Percentiles rank a stretch among this genome's conserved stretches.
phyloP scores from a whole-genome alignment of 2,329 filamentous ascomycete genomes.

The Plenodomus tracheiphilus region DNA sequence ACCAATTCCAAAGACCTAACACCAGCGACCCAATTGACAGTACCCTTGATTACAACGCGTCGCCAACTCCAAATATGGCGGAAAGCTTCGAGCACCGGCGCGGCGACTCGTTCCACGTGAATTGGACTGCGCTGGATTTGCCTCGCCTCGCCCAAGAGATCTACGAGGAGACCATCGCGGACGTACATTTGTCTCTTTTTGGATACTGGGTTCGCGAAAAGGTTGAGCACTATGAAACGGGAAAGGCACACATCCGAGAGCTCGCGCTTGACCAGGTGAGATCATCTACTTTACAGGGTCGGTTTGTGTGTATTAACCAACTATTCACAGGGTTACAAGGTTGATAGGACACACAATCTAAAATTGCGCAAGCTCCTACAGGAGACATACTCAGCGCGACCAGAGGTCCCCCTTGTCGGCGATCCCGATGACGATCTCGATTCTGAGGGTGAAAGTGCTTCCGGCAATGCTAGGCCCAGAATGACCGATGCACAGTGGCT shows the following conservation, averaged over 20 bases:
- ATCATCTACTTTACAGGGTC: neutral
- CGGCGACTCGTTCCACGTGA: constrained; percentile 11
- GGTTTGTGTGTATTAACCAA: neutral
- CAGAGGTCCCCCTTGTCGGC: neutral
- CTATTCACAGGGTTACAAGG: constrained; percentile 20
- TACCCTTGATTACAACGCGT: too few relatives aligned
- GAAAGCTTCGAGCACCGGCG: constrained; percentile 1
- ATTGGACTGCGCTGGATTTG: constrained; percentile 13
- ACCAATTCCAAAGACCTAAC: too few relatives aligned
- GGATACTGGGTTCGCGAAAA: constrained; percentile 28
- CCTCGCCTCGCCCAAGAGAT: constrained; percentile 19
- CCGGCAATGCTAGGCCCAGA: neutral
- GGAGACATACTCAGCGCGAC: constrained; percentile 9
- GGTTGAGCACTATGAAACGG: constrained; percentile 23
- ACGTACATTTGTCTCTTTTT: constrained; percentile 28
- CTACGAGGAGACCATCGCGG: constrained; percentile 28
- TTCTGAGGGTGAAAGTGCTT: too few relatives aligned
- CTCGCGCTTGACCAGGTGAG: constrained; percentile 30
- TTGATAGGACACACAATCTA: constrained; percentile 15
- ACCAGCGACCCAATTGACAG: too few relatives aligned
- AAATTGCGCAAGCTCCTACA: constrained; percentile 18
- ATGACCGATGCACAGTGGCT: neutral
- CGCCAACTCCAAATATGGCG: neutral
- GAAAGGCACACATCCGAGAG: constrained; percentile 32
- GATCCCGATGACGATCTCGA: neutral